Percentiles rank a stretch among this genome's conserved stretches.
Conservation (phyloP, 345 rosid genomes). For the Citrus reticulata region DNA sequence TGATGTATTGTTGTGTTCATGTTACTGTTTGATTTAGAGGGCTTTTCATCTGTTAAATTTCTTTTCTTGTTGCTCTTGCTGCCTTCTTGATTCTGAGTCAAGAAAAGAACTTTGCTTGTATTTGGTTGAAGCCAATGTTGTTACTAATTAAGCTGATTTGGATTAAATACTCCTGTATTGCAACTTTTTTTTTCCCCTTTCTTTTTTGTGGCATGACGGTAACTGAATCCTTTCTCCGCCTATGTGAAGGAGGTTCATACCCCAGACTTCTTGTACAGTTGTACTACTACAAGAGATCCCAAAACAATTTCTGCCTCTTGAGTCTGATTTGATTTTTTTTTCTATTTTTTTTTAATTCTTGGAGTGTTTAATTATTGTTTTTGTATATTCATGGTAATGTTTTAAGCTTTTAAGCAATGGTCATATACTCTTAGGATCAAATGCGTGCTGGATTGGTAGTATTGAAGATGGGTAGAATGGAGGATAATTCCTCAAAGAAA, state of each 20-base stretch:
- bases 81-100: not conserved
- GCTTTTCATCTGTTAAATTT: not conserved
- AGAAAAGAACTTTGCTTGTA: not conserved
- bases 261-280: too few relatives aligned
- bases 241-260: too few relatives aligned
- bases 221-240: too few relatives aligned
- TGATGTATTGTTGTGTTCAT: not conserved
- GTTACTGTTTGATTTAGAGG: conserved; percentile 25
- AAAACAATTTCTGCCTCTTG: not conserved
- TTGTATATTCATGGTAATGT: not conserved
- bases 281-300: too few relatives aligned
- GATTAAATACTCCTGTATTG: not conserved
- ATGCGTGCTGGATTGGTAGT: not conserved
- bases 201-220: too few relatives aligned
- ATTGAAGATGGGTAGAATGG: not conserved
- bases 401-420: not conserved
- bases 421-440: not conserved
- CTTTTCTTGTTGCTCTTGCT: not conserved
- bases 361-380: not conserved
- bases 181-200: too few relatives aligned
- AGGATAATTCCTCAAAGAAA: not conserved
- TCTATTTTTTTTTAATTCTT: not conserved
- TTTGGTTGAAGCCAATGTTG: not conserved
- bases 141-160: not conserved
- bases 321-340: not conserved